Percentiles rank a stretch among this genome's conserved stretches.
phyloP scores from a whole-genome alignment of 495 filamentous ascomycete species.

The Penicillium psychrofluorescens region DNA sequence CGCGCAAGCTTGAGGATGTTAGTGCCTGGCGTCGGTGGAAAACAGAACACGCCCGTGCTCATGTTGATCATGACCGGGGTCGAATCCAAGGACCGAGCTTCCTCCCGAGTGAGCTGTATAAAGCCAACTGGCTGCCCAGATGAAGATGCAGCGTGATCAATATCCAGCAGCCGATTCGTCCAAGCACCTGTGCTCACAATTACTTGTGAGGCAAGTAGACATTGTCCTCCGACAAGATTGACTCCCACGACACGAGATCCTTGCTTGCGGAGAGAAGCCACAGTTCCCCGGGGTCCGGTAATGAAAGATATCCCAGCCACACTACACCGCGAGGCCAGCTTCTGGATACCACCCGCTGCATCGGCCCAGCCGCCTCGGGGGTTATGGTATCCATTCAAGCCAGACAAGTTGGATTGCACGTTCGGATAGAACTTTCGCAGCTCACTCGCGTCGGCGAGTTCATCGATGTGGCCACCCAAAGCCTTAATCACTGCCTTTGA shows the following conservation, averaged over 20 bases:
- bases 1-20: constrained; percentile 65
- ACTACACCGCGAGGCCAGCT: constrained; percentile 33
- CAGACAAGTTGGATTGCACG: constrained; percentile 15
- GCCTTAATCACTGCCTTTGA: constrained; percentile 10
- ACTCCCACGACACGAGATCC: constrained; percentile 41
- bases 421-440: constrained; percentile 16
- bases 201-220: constrained; percentile 55
- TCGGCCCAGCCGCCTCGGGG: constrained; percentile 65
- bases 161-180: constrained; percentile 48
- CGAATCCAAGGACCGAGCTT: constrained; percentile 47
- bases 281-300: constrained; percentile 20
- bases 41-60: constrained; percentile 62
- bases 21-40: constrained; percentile 49
- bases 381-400: constrained; percentile 59
- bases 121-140: constrained; percentile 67
- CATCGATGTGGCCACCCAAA: constrained; percentile 15
- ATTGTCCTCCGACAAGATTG: constrained; percentile 38
- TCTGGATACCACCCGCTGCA: constrained; percentile 57
- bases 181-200: constrained; percentile 75
- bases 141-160: constrained; percentile 29
- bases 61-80: constrained; percentile 70
- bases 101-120: constrained; percentile 53
- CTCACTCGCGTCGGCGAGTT: constrained; percentile 13
- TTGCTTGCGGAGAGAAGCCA: constrained; percentile 12
- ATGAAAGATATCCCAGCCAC: constrained; percentile 21